Evolutionary conservation across 441 rosid species (phyloP), one percentile per base, ranked within the genome.

Genomic region (Metrosideros polymorpha): DNA sequence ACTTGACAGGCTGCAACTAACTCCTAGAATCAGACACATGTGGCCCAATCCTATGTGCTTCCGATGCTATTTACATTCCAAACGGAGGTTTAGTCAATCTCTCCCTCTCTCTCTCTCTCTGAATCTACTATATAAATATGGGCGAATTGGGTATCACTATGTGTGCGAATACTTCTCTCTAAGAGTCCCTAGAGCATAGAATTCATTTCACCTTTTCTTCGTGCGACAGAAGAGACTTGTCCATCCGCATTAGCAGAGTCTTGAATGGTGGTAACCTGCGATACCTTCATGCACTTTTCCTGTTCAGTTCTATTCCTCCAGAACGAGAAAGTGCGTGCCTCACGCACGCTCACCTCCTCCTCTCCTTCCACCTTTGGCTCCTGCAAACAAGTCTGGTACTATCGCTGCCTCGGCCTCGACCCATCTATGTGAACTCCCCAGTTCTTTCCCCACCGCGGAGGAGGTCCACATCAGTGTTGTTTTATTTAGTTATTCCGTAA

Each of bases 181-280:
- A 66, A 35, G 45, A 35, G 43, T 32, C 13, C 43, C 13, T 8
- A 30, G 29, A 61, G 75, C 75, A 17, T 30, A 30, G 18, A 24
- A 30, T 61, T 61, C 24, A 32, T 30, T 17, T 63, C 76, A 35
- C 25, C 76, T 32, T 17, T 63, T 6, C 25, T 63, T 63, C 19
- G 76, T 63, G 76, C 25, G 43, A 39, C 18, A 63, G 76, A 63
- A 63, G 76, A 63, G 76, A 32, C 25, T 57, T 57, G 63, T 32
- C 25, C 43, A 63, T 1, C 18, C 43, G 76, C 43, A 63, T 32
- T 63, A 39, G 43, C 76, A 32, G 2, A 18, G 76, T 85, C 47
- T 88, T 90, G 91, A 87, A 89, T 86, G 88, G 88, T 88, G 82
- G 88, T 56, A 42, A 79, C 84, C 54, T 55, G 32, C 25, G 24